Conservation (phyloP, 1,139 yeast genomes). For the Arxiozyma heterogenica region DNA sequence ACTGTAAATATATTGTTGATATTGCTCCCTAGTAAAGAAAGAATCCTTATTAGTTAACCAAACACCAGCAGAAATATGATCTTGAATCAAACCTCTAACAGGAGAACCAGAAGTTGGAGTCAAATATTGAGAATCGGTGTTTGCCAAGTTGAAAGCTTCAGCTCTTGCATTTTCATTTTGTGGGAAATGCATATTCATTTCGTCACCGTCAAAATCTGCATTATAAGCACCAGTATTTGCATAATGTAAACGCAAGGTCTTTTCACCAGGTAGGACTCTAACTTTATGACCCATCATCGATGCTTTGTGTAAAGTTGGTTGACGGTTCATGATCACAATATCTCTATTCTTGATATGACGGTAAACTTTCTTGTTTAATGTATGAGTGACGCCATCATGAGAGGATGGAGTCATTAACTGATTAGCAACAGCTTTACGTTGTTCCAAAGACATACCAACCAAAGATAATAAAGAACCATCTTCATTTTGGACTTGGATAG, state of each 20-base stretch:
- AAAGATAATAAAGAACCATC: conserved; percentile 83
- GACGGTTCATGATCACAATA: conserved; percentile 97
- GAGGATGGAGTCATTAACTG: conserved; percentile 82
- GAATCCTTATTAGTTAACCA: conserved; percentile 93
- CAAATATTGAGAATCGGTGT: conserved; percentile 92
- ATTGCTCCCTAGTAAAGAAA: conserved; percentile 81
- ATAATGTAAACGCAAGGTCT: conserved; percentile 91
- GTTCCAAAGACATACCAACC: conserved; percentile 84
- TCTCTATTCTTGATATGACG: conserved; percentile 93
- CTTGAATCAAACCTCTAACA: conserved; percentile 96
- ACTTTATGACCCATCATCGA: conserved; percentile 99
- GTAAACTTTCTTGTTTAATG: conserved; percentile 81
- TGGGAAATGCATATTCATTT: conserved; percentile 99
- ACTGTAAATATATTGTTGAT: conserved; percentile 89
- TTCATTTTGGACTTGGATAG: conserved; percentile 90
- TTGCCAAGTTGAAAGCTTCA: conserved; percentile 89
- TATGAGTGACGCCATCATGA: conserved; percentile 36
- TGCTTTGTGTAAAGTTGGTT: conserved; percentile 97
- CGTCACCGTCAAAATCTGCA: conserved; percentile 99
- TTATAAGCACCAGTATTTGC: conserved; percentile 99
- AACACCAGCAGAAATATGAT: conserved; percentile 97
- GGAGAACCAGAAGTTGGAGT: conserved; percentile 99
- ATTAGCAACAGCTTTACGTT: conserved; percentile 92
- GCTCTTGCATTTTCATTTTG: conserved; percentile 97
- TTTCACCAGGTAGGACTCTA: conserved; percentile 92